Evolutionary conservation across 1,284 basidiomycete species (phyloP), one percentile per base, ranked within the genome.

Genomic region (Gymnopus androsaceus): DNA sequence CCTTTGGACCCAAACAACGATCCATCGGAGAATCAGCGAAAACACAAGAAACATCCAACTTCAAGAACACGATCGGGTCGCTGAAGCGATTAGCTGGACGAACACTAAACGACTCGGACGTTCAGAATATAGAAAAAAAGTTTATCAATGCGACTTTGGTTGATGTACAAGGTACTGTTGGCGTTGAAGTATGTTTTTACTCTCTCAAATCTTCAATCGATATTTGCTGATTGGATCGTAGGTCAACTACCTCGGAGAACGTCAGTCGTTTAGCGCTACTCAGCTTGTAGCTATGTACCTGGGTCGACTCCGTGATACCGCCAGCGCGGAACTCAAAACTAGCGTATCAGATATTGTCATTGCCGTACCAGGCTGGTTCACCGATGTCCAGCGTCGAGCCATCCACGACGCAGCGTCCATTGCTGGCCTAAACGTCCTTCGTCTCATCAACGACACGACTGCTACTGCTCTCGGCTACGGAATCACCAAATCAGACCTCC

Each of bases 1-100:
- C 91, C 6, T 98, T 96, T 74, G 94, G 94, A 27, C 82, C 84
- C 40, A 92, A 90, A 72, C 90, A 94, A 68, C 88, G 95, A 61
- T 74, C 87, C 50, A 90, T 97, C 68, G 95, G 95, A 62, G 95
- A 98, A 75, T 64, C 93, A 21, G 95, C 94, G 66, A 97, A 97
- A 79, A 97, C 92, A 1, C 92, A 95, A 64, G 95, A 98, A 76
- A 96, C 90, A n/a, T 95, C 93, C 63, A 97, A 97, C 77, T 97
- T 95, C 81, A 91, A 87, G 74, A 98, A 97, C 78, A 97, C 95
- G 37, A 81, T 95, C 68, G 95, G 95, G 47, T 88, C 85, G 1
- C 78, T 98, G 67, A 97, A 96, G 74, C 84, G 94, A 42, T 81
- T 97, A 52, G 79, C 95, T 64, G 94, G 94, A 11, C 83, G 94